These are phyloP conservation scores for Globisporangium barbulae DNA, from an alignment of 352 stramenopile species.

Conservation along the genomic window DNA sequence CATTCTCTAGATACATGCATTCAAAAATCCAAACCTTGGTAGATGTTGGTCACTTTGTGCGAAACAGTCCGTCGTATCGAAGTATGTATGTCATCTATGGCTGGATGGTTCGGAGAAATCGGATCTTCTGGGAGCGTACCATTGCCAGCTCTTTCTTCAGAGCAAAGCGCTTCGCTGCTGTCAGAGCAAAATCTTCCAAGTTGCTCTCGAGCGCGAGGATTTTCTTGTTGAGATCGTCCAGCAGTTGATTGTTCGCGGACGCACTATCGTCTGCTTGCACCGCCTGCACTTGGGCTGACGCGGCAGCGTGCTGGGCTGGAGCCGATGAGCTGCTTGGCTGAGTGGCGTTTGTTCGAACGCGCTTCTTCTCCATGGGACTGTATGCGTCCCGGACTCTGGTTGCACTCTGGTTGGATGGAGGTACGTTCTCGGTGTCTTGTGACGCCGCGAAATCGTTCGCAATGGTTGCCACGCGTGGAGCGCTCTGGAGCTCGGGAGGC, in stretches of 20 bases:
- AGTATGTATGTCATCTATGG: conserved; percentile 4
- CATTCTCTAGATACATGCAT: not conserved
- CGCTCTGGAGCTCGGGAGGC: conserved; percentile 23
- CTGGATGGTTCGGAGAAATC: conserved; percentile 41
- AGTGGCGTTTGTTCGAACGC: conserved; percentile 24
- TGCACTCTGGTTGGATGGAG: conserved; percentile 21
- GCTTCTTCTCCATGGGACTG: conserved; percentile 28
- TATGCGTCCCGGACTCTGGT: not conserved
- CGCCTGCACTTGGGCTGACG: conserved; percentile 1
- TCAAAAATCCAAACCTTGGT: not conserved
- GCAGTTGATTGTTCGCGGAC: conserved; percentile 20
- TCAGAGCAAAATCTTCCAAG: conserved; percentile 68
- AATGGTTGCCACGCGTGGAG: not conserved
- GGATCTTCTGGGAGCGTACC: conserved; percentile 63
- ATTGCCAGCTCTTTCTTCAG: conserved; percentile 83
- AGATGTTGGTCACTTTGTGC: not conserved
- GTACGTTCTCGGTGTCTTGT: conserved; percentile 13
- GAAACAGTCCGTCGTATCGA: too few relatives aligned
- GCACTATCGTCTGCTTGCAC: not conserved
- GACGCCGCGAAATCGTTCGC: not conserved
- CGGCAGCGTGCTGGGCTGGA: conserved; percentile 6
- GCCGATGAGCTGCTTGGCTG: conserved; percentile 8
- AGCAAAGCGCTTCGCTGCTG: conserved; percentile 60
- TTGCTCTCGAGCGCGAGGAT: conserved; percentile 47
- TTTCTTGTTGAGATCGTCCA: conserved; percentile 38